A percentile compares a stretch with the other conserved stretches of the same genome.
These are phyloP conservation scores for Elymus sibiricus DNA, from an alignment of 176 grass and related monocot species.

Conservation along the genomic window DNA sequence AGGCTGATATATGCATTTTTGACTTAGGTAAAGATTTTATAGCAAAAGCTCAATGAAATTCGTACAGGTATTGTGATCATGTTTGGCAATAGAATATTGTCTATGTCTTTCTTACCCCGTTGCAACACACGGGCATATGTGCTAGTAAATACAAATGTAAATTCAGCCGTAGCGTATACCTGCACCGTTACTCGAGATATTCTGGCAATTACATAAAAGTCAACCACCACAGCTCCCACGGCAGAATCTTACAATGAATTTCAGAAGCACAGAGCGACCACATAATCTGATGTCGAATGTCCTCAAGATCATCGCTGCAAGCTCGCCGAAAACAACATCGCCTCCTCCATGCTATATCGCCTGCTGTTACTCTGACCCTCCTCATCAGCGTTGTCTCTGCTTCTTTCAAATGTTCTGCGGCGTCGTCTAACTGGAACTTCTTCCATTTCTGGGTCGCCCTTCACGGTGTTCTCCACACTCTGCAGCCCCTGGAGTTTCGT, in stretches of 20 bases:
- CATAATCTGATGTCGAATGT: not conserved
- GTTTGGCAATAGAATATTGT: too few species aligned
- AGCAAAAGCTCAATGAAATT: too few species aligned
- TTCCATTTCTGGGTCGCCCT: not conserved
- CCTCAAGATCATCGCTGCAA: conserved; percentile 31
- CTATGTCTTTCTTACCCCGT: too few species aligned
- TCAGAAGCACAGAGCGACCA: not conserved
- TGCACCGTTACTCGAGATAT: not conserved
- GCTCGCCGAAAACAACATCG: conserved; percentile 38
- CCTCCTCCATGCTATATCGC: conserved; percentile 38
- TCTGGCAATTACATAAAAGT: not conserved
- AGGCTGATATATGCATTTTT: too few species aligned
- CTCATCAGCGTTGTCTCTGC: not conserved
- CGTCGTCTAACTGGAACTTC: not conserved
- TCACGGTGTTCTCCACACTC: not conserved
- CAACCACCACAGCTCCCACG: not conserved
- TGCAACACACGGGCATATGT: too few species aligned
- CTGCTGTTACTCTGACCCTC: conserved; percentile 11
- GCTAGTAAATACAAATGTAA: not conserved
- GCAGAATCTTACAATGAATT: not conserved
- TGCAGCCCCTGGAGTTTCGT: conserved; percentile 29
- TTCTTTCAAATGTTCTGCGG: not conserved
- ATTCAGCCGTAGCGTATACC: too few species aligned
- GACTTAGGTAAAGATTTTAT: too few species aligned
- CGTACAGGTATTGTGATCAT: too few species aligned